Conservation (phyloP, 345 rosid species). For the Syzygium jambos region DNA sequence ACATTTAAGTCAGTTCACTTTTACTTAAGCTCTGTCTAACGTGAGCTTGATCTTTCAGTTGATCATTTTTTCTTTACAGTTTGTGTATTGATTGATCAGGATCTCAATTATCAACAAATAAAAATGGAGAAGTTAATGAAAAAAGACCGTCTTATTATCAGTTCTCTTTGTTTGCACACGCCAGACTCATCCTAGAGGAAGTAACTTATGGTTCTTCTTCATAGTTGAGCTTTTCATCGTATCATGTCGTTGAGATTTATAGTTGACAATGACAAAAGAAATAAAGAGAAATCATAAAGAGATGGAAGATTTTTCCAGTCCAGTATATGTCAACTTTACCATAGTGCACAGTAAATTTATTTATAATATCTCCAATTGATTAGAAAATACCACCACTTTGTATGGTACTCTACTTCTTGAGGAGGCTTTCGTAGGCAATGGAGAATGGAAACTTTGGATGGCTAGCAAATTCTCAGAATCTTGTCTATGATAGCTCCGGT, state of each 20-base stretch:
- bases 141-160: neutral
- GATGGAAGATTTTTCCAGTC: neutral
- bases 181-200: neutral
- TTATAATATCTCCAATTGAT: neutral
- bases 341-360: neutral
- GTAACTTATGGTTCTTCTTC: neutral
- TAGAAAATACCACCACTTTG: neutral
- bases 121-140: neutral
- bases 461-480: neutral
- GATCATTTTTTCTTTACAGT: neutral
- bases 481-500: neutral
- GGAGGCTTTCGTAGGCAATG: neutral
- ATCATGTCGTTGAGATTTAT: neutral
- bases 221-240: neutral
- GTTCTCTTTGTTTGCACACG: neutral
- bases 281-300: neutral
- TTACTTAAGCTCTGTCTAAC: neutral
- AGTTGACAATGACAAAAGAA: neutral
- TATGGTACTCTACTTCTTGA: neutral
- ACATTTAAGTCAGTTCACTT: neutral
- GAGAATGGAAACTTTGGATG: neutral
- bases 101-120: neutral
- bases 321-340: neutral
- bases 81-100: neutral
- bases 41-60: neutral